These are phyloP conservation scores for Trichoderma sp. DNA, from an alignment of 2,329 filamentous ascomycete species.

Conservation along the genomic window DNA sequence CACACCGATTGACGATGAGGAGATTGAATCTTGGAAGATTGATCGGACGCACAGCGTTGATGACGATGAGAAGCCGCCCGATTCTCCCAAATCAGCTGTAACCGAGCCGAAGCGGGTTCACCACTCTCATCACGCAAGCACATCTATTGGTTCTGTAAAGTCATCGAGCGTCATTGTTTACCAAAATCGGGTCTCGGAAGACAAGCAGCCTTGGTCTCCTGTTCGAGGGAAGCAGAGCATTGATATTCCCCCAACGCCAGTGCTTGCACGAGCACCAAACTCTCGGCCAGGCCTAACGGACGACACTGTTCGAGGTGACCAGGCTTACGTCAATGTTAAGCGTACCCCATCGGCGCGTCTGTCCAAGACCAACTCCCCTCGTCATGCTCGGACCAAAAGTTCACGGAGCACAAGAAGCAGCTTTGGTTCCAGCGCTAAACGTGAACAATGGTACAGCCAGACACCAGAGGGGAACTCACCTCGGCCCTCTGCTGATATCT, in stretches of 20 bases:
- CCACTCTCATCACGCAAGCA: slow-evolving; percentile 33
- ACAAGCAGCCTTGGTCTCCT: slow-evolving; percentile 34
- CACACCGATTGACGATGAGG: slow-evolving; percentile 64
- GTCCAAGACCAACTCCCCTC: slow-evolving; percentile 46
- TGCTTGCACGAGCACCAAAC: slow-evolving; percentile 62
- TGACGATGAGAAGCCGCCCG: slow-evolving; percentile 32
- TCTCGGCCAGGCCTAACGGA: slow-evolving; percentile 64
- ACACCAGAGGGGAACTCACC: slow-evolving; percentile 36
- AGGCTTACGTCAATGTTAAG: slow-evolving; percentile 58
- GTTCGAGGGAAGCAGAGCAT: slow-evolving; percentile 44
- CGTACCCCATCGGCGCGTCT: slow-evolving; percentile 53
- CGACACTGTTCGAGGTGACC: slow-evolving; percentile 60
- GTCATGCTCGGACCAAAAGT: slow-evolving; percentile 41
- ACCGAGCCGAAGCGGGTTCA: slow-evolving; percentile 21
- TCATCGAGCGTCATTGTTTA: slow-evolving; percentile 59
- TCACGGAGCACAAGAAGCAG: slow-evolving; percentile 47
- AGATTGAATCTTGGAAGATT: slow-evolving; percentile 65
- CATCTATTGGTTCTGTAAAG: slow-evolving; percentile 42
- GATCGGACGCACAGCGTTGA: slow-evolving; percentile 30
- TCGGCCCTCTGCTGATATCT: slow-evolving; percentile 38
- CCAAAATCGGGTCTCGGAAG: slow-evolving; percentile 38
- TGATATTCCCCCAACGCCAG: slow-evolving; percentile 50
- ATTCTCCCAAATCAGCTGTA: not conserved
- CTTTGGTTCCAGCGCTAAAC: slow-evolving; percentile 43
- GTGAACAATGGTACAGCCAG: slow-evolving; percentile 44